Evolutionary conservation across 306 rosid genomes (phyloP).

Genomic region (Sophora flavescens): DNA sequence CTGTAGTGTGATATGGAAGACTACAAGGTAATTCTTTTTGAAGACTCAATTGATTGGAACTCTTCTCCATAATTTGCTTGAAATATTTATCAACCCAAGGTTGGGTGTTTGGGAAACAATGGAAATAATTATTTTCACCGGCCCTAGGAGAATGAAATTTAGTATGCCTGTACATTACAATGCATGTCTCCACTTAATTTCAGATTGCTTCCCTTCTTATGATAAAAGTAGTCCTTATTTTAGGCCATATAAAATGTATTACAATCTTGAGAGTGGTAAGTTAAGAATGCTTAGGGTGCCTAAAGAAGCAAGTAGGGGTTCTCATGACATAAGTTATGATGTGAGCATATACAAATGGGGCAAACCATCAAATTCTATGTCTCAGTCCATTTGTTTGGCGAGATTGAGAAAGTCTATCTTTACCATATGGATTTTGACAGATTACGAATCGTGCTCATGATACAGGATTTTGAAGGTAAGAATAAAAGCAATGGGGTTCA

Average conservation of each 20-base stretch:
- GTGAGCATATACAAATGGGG: constrained; percentile 36
- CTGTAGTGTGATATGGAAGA: neutral
- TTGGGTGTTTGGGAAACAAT: neutral
- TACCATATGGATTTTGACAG: constrained; percentile 19
- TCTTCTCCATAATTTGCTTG: neutral
- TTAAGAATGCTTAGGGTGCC: constrained; percentile 20
- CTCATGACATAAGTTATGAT: neutral
- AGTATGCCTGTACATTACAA: neutral
- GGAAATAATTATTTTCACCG: neutral
- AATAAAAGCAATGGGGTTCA: constrained; percentile 20
- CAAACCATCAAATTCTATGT: neutral
- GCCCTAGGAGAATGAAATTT: neutral
- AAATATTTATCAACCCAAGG: neutral
- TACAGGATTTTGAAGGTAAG: neutral
- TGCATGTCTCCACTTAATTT: neutral
- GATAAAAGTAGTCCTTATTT: neutral
- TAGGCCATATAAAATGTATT: constrained; percentile 24
- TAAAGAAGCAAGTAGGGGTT: neutral
- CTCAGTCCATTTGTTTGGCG: constrained; percentile 33
- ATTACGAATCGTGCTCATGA: neutral
- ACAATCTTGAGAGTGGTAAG: neutral
- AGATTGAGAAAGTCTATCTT: constrained; percentile 10
- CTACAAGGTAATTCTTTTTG: neutral
- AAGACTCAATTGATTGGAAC: neutral
- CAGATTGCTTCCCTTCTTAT: neutral